Conservation (phyloP, 225 moss, liverwort and hornwort genomes). For the Marchantia polymorpha region DNA sequence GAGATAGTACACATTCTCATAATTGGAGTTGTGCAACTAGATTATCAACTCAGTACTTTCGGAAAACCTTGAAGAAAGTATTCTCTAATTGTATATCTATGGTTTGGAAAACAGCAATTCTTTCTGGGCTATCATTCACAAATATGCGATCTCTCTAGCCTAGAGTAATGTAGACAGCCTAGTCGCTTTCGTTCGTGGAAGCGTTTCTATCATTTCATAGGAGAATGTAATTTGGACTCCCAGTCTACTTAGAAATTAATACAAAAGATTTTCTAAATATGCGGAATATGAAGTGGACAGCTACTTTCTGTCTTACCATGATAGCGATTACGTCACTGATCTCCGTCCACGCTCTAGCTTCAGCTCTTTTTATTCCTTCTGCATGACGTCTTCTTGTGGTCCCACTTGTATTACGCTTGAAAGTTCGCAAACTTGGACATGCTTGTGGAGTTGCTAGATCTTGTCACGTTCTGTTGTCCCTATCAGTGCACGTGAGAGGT, state of each 20-base stretch:
- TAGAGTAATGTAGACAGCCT: background rate
- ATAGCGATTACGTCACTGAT: too few relatives aligned
- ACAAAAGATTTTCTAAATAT: too few relatives aligned
- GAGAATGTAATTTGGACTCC: background rate
- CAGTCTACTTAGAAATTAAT: background rate
- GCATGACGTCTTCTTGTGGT: too few relatives aligned
- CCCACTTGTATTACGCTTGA: too few relatives aligned
- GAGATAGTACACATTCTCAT: background rate
- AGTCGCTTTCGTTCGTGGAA: background rate
- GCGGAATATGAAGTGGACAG: too few relatives aligned
- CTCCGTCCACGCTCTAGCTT: too few relatives aligned
- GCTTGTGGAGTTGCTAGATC: too few relatives aligned
- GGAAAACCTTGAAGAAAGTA: background rate
- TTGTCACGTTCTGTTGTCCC: too few relatives aligned
- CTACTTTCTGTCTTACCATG: too few relatives aligned
- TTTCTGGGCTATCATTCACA: conserved; percentile 14
- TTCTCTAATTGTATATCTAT: conserved; percentile 21
- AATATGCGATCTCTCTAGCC: background rate
- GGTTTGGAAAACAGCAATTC: conserved; percentile 11
- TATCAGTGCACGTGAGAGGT: too few relatives aligned
- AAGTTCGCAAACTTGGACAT: too few relatives aligned
- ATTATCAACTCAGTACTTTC: background rate
- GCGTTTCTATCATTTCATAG: background rate
- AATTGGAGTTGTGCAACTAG: conserved; percentile 5
- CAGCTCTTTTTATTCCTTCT: too few relatives aligned